phyloP scores from a whole-genome alignment of 768 basidiomycete species.

The Amanita muscaria region DNA sequence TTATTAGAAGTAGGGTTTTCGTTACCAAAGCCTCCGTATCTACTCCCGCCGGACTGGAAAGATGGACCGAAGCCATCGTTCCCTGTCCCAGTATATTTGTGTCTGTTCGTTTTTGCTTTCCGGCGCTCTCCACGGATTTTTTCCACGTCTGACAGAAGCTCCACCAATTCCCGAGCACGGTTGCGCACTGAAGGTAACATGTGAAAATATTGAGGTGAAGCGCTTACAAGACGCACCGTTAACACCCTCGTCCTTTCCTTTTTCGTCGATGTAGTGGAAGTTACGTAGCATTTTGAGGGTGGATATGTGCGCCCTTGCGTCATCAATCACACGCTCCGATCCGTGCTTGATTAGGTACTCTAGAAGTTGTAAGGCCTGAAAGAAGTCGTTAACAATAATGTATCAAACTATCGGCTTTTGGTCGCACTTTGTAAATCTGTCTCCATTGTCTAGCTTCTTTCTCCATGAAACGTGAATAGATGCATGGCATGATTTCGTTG shows the following conservation, averaged over 20 bases:
- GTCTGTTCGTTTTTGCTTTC: conserved; percentile 85
- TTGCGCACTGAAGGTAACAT: conserved; percentile 66
- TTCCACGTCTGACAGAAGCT: conserved; percentile 85
- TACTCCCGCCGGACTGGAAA: conserved; percentile 34
- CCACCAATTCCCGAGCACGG: conserved; percentile 86
- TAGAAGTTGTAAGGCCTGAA: conserved; percentile 80
- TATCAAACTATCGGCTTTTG: not conserved
- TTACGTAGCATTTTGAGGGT: conserved; percentile 96
- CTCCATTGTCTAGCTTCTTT: conserved; percentile 98
- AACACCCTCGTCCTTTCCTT: conserved; percentile 96
- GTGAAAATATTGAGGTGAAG: not conserved
- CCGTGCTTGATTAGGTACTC: conserved; percentile 97
- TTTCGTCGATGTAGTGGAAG: conserved; percentile 98
- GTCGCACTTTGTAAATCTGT: conserved; percentile 91
- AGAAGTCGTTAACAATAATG: not conserved
- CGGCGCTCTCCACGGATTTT: conserved; percentile 81
- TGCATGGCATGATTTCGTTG: conserved; percentile 98
- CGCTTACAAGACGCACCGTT: conserved; percentile 51
- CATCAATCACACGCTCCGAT: conserved; percentile 95
- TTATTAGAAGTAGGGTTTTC: conserved; percentile 26
- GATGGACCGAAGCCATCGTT: conserved; percentile 60
- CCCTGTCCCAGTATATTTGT: conserved; percentile 83
- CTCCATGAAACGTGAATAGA: conserved; percentile 93
- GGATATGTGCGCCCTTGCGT: conserved; percentile 88
- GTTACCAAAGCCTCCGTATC: conserved; percentile 40